These are phyloP conservation scores for Pseudogymnoascus sp. DNA, from an alignment of 2,329 filamentous ascomycete species.

Conservation along the genomic window DNA sequence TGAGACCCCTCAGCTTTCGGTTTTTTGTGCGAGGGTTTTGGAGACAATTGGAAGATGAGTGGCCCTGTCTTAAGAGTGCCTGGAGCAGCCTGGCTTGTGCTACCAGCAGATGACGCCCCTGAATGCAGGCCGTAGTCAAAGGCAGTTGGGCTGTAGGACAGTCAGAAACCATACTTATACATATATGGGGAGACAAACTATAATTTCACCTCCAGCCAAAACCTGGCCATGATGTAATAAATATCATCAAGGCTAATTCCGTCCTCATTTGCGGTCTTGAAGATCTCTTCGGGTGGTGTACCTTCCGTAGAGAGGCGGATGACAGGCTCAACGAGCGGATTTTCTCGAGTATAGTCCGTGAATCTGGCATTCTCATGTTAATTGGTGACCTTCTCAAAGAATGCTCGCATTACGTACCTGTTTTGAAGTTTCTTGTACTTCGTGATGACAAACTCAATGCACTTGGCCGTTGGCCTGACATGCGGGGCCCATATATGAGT, in stretches of 20 bases:
- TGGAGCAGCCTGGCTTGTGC: neutral
- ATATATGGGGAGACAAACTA: neutral
- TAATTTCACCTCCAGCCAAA: neutral
- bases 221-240: slow-evolving; percentile 5
- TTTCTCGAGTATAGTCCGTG: neutral
- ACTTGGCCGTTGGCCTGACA: neutral
- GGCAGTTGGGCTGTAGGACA: neutral
- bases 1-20: neutral
- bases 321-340: neutral
- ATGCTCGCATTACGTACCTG: neutral
- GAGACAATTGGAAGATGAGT: neutral
- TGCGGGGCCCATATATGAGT: neutral
- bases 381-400: neutral
- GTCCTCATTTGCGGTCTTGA: neutral
- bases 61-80: neutral
- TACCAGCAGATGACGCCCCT: neutral
- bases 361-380: neutral
- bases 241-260: neutral
- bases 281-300: neutral
- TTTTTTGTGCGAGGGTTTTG: neutral
- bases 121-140: neutral
- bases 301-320: neutral
- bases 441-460: neutral
- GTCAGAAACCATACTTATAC: neutral
- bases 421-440: neutral